phyloP scores from a whole-genome alignment of 1,139 yeast genomes.

The Taphrina wiesneri region DNA sequence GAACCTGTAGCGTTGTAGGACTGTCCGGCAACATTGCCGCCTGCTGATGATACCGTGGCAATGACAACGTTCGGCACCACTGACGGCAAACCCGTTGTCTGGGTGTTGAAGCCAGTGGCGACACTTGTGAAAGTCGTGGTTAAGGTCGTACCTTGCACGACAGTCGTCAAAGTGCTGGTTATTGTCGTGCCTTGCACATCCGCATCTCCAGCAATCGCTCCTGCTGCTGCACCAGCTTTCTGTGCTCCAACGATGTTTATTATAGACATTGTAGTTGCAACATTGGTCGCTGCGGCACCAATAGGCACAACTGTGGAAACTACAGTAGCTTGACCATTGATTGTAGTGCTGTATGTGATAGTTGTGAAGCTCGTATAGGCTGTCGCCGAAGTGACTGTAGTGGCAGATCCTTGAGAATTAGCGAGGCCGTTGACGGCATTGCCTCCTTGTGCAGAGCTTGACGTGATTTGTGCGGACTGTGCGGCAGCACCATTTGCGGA shows the following conservation, averaged over 20 bases:
- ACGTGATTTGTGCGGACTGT: too few relatives aligned
- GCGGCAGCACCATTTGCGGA: too few relatives aligned
- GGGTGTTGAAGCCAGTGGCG: background rate
- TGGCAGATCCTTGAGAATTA: background rate
- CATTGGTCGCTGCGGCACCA: background rate
- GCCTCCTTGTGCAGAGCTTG: background rate
- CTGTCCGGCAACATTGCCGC: too few relatives aligned
- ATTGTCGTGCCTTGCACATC: background rate
- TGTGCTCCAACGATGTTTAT: background rate
- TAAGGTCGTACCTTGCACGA: background rate
- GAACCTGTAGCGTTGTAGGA: too few relatives aligned
- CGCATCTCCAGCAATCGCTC: background rate
- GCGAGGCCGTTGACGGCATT: background rate
- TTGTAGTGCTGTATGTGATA: background rate
- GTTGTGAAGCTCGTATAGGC: background rate
- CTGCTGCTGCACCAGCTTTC: background rate
- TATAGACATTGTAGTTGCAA: background rate
- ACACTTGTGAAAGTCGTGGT: background rate
- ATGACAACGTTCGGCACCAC: background rate
- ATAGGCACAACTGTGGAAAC: background rate
- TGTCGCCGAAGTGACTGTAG: background rate
- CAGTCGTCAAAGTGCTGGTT: background rate
- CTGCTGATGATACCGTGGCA: too few relatives aligned
- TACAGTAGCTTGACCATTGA: constrained; percentile 19
- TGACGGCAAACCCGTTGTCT: background rate